These are phyloP conservation scores for Eragrostis nindensis DNA, from an alignment of 176 grass and related monocot genomes.

Conservation along the genomic window DNA sequence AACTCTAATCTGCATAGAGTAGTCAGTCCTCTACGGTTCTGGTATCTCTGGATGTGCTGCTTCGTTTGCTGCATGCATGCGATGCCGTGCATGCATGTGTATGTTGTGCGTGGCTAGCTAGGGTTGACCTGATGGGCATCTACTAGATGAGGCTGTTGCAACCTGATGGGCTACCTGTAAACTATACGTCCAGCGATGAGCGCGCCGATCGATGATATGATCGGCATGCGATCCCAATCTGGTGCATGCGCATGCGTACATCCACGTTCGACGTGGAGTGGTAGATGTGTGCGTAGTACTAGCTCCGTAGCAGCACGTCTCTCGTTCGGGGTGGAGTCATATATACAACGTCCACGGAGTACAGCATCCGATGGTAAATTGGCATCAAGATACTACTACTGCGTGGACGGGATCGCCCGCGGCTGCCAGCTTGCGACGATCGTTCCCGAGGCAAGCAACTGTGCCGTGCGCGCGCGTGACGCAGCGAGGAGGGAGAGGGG, in stretches of 20 bases:
- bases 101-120: not conserved
- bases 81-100: not conserved
- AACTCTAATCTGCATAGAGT: not conserved
- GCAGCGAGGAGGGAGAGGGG: not conserved
- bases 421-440: not conserved
- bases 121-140: conserved; percentile 26
- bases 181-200: not conserved
- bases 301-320: no score
- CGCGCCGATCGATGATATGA: conserved; percentile 3
- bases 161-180: not conserved
- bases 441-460: not conserved
- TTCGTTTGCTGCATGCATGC: not conserved
- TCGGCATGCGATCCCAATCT: not conserved
- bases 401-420: no score
- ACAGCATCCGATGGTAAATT: no score
- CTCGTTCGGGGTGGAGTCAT: no score
- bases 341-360: no score
- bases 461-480: not conserved
- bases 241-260: not conserved
- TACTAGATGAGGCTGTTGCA: not conserved
- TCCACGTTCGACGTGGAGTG: not conserved
- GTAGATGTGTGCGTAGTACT: no score
- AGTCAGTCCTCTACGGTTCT: not conserved
- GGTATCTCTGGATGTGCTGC: not conserved
- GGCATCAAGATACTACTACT: no score